Evolutionary conservation across 371 early-diverging fungal species (phyloP), one percentile per base, ranked within the genome.

Genomic region (Syncephalastrum sp.): DNA sequence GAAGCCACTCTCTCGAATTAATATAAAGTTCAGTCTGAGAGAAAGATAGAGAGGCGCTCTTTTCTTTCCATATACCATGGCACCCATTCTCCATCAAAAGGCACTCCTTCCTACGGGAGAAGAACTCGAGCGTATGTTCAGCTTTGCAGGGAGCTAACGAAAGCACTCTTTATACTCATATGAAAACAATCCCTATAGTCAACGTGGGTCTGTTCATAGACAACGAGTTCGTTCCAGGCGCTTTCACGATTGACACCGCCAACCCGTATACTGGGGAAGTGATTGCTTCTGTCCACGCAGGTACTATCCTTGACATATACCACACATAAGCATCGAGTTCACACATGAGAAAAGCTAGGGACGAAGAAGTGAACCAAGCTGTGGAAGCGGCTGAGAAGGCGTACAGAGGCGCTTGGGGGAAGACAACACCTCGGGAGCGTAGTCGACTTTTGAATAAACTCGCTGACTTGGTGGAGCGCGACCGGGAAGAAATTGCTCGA

Each of bases 131-230:
- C 38, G 38, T 33, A 33, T 33, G 38, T 33, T 33, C 12, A 3
- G 5, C 12, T 10, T 33, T 33, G 8, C 38, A 33, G 38, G 7
- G 38, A 10, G 8, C 29, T 0, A 7, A 29, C 7, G 38, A 6
- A 10, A 2, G 12, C 0, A 33, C 7, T 29, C 7, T 7, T 1
- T 33, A 12, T 33, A 33, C 10, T 33, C 38, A 33, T 33, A 33
- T 33, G 12, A 12, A 12, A 33, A 2, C 10, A 8, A 5, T 10
- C 2, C 38, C 2, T 12, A 0, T 33, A 33, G 38, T 60, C 42
- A 60, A 72, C 54, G 76, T 75, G 42, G 75, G 77, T 60, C 59
- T 79, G 25, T 79, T 79, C 59, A 79, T 79, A 33, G 76, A 79
- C 54, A 76, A 76, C 54, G 66, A 79, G 38, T 79, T 79, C 38